These are phyloP conservation scores for Tetracladium marchalianum DNA, from an alignment of 495 filamentous ascomycete genomes.

Conservation along the genomic window DNA sequence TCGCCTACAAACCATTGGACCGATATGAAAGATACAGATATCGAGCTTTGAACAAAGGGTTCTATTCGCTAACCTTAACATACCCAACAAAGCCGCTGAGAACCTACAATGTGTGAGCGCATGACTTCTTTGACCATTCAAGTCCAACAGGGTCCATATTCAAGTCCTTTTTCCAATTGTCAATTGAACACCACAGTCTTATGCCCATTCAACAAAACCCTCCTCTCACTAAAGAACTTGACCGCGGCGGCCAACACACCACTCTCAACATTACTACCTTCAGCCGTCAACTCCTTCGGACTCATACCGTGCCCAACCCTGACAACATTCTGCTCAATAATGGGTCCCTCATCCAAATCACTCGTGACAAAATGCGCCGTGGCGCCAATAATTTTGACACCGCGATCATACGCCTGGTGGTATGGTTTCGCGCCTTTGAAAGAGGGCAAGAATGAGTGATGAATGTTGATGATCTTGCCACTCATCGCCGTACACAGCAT, in stretches of 20 bases:
- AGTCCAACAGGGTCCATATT: no score
- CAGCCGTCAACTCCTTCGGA: conserved; percentile 58
- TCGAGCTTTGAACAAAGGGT: no score
- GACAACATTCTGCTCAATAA: conserved; percentile 67
- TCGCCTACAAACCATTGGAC: no score
- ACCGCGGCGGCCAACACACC: conserved; percentile 62
- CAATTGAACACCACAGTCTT: conserved; percentile 63
- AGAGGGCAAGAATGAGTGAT: conserved; percentile 67
- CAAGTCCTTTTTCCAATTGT: background rate
- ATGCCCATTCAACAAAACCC: conserved; percentile 60
- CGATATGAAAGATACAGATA: no score
- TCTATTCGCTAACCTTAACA: no score
- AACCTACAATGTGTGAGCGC: no score
- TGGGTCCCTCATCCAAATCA: conserved; percentile 67
- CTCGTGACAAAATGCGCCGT: conserved; percentile 71
- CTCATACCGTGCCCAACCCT: conserved; percentile 60
- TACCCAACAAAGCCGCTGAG: no score
- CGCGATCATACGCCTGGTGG: conserved; percentile 68
- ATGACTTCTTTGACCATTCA: no score
- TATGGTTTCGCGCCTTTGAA: conserved; percentile 79
- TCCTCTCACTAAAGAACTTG: conserved; percentile 61
- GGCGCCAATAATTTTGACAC: conserved; percentile 73
- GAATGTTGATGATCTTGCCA: conserved; percentile 73
- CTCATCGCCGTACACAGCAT: conserved; percentile 61
- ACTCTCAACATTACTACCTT: conserved; percentile 67